phyloP scores from a whole-genome alignment of 257 asterid species.

The Lycium barbarum region DNA sequence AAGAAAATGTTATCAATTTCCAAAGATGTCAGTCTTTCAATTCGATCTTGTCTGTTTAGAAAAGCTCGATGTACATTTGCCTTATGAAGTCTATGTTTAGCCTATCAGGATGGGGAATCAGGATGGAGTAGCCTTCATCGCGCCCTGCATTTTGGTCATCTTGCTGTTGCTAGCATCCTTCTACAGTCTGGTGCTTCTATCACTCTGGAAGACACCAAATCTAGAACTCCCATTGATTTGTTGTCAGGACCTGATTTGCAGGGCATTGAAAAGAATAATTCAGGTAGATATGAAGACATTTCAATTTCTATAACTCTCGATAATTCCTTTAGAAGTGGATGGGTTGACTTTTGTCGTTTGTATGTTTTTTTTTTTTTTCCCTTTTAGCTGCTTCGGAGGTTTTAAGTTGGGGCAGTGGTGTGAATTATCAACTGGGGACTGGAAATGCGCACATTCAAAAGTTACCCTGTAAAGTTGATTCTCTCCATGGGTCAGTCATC shows the following conservation, averaged over 20 bases:
- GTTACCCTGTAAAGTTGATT: constrained; percentile 94
- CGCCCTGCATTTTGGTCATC: constrained; percentile 95
- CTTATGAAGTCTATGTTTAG: constrained; percentile 26
- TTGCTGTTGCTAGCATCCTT: constrained; percentile 92
- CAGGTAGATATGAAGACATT: constrained; percentile 50
- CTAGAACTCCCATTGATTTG: constrained; percentile 85
- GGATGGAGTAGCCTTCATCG: constrained; percentile 99
- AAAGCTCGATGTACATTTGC: not conserved
- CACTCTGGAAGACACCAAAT: constrained; percentile 83
- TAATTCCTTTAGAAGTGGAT: not conserved
- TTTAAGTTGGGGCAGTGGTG: constrained; percentile 99
- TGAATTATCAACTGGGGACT: constrained; percentile 97
- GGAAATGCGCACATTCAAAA: constrained; percentile 97
- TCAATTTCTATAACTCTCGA: not conserved
- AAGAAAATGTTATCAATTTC: not conserved
- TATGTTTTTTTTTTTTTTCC: constrained; percentile 25
- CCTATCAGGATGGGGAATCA: constrained; percentile 90
- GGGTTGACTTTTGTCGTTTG: constrained; percentile 30
- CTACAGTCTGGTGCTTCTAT: constrained; percentile 80
- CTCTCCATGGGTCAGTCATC: constrained; percentile 76
- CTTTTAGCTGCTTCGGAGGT: constrained; percentile 83
- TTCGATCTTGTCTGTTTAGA: not conserved
- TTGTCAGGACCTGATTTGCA: constrained; percentile 89
- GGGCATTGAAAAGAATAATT: constrained; percentile 57
- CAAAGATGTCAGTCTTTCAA: not conserved